Base-by-base conservation (phyloP, 768 basidiomycete genomes). In the Xerocomellus amylosporus region DNA sequence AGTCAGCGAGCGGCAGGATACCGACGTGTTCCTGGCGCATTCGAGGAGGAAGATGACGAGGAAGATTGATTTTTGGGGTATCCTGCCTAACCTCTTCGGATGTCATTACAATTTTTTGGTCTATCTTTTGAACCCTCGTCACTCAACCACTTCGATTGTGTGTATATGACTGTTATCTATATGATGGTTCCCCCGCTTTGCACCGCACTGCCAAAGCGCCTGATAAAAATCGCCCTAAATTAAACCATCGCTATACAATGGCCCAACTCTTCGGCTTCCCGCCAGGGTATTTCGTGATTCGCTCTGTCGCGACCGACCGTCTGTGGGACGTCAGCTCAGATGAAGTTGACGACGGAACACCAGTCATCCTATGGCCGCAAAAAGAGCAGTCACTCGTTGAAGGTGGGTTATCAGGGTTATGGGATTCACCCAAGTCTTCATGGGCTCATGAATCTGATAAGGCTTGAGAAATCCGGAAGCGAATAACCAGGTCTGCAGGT, bases 311-410 rank as follows among this genome's bases (percentile, higher is more conserved):
- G 2, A 74, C 71, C 1, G 66, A 60, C 38, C 71, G 71, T 24
- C 48, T 76, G 8, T 71, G 72, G 62, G 75, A 77, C 50, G 67
- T 76, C 33, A 64, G 49, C 49, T 56, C 52, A 39, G 68, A 71
- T 45, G 67, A 60, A 14, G 70, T 65, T 4, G 69, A 73, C 37
- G 75, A 77, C 47, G 73, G 76, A 38, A 70, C 67, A 13, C 65
- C 82, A 48, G 63, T 90, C 49, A 74, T 83, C 46, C 73, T 93
- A 6, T 92, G 80, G 80, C 80, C 82, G 4, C 84, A 84, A 70
- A 90, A 83, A 55, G 91, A 93, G 59, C 81, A 72, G 12, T 88
- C 87, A 4, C 74, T 90, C 5, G 90, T 93, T 1, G 90, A 93
- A 77, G 78, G 90, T 89, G 69, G 57, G 80, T 50, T 38, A 22